phyloP scores from a whole-genome alignment of 805 yeast species.

The Debaryomyces tyrocola region DNA sequence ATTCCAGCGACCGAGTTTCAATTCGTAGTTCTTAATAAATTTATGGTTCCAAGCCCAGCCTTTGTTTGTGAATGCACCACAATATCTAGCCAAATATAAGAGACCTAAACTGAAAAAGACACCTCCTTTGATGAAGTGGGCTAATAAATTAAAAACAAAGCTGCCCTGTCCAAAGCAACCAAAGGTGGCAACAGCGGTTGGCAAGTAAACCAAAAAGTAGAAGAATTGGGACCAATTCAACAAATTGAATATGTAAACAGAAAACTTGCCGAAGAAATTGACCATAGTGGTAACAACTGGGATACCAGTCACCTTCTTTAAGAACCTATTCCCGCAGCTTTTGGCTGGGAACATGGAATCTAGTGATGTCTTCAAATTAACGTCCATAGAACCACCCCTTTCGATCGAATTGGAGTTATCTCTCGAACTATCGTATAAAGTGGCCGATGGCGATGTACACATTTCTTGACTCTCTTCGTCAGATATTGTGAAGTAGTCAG shows the following conservation, averaged over 20 bases:
- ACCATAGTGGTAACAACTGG: slow-evolving; percentile 1
- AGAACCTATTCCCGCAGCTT: background rate
- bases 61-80: slow-evolving; percentile 70
- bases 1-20: slow-evolving; percentile 27
- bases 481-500: slow-evolving; percentile 11
- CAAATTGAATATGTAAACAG: slow-evolving; percentile 37
- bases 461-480: slow-evolving; percentile 11
- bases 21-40: slow-evolving; percentile 27
- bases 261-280: slow-evolving; percentile 24
- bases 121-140: slow-evolving; percentile 96
- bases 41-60: slow-evolving; percentile 91
- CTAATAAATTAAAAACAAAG: slow-evolving; percentile 76
- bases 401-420: slow-evolving; percentile 15
- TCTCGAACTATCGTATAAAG: slow-evolving; percentile 21
- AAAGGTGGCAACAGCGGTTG: slow-evolving; percentile 64
- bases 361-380: slow-evolving; percentile 21
- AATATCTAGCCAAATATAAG: slow-evolving; percentile 78
- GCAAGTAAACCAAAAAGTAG: slow-evolving; percentile 58
- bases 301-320: background rate
- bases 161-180: slow-evolving; percentile 66
- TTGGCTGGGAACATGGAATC: slow-evolving; percentile 14
- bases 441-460: slow-evolving; percentile 17
- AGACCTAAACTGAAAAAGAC: slow-evolving; percentile 79
- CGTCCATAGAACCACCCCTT: background rate
- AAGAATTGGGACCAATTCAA: slow-evolving; percentile 67